Evolutionary conservation across 495 filamentous ascomycete species (phyloP), one percentile per base, ranked within the genome.

Genomic region (Xanthoparmelia taractica): DNA sequence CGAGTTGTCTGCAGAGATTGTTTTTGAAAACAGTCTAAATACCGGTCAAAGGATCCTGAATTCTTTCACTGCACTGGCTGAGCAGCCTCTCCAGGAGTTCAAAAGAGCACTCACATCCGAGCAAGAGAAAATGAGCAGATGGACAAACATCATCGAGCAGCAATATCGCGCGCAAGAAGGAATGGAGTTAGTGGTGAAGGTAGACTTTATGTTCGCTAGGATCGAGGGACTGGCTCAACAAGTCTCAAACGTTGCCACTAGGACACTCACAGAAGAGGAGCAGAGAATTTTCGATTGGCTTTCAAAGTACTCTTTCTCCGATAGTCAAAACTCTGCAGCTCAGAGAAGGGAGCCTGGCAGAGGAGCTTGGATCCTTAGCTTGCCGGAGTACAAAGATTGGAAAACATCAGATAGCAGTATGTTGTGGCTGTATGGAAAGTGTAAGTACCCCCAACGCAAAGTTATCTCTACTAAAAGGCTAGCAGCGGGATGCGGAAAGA

Each of bases 391-490:
- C 34, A 25, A 13, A 17, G 10, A 18, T 10, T 66, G 65, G 60
- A 58, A 55, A 12, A 34, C 25, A 29, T 59, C 43, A 18, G 41
- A 43, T 7, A 10, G n/a, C 12, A 66, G 65, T 34, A 33, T 63
- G 20, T 43, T 62, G 45, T 66, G 65, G 65, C 55, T 66, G 1
- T 54, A 63, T 54, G 65, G 65, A 36, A 52, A 34, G 8, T 61
- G 65, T 66, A 38, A 64, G 58, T 73, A 4, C 13, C 1, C 8
- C 40, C 8, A 18, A 43, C 18, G 17, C 40, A 43, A 43, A 4
- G 2, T 1, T 15, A 1, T 15, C 2, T 20, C 0, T 20, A 20
- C 18, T 43, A 4, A 20, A 5, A 43, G 2, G 13, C 4, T 40
- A 12, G 8, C 13, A 43, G 40, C 40, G 3, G 40, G 40, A 13